These are phyloP conservation scores for Calonectria henricotiae DNA, from an alignment of 2,329 filamentous ascomycete species.

Conservation along the genomic window DNA sequence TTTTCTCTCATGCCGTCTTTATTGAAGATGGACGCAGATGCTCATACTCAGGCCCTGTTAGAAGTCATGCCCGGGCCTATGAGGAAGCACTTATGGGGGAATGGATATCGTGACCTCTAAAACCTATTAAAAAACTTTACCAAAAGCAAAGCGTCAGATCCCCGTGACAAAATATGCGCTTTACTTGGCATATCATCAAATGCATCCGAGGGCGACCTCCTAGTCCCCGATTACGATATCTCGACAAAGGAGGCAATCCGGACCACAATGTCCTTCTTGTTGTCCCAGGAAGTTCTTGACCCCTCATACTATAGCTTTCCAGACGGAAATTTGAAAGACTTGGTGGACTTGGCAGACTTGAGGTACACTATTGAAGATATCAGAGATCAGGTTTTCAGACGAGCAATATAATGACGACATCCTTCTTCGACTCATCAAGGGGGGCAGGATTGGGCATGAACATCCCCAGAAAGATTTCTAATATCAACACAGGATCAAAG, in stretches of 20 bases:
- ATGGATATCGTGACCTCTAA: not conserved
- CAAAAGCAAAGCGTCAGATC: not conserved
- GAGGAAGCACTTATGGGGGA: not conserved
- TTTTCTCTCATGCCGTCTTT: not conserved
- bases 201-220: not conserved
- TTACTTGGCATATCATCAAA: not conserved
- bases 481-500: not conserved
- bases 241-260: not conserved
- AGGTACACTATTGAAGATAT: not conserved
- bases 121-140: not conserved
- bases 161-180: not conserved
- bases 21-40: not conserved
- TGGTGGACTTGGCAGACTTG: not conserved
- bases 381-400: not conserved
- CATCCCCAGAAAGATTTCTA: no score
- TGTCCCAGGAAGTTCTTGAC: not conserved
- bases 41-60: not conserved
- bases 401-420: not conserved
- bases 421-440: not conserved
- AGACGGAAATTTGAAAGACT: not conserved
- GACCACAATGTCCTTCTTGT: not conserved
- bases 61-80: not conserved
- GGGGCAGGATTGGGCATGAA: not conserved
- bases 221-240: not conserved
- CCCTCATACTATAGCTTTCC: not conserved